Percentiles rank a stretch among this genome's conserved stretches.
Evolutionary conservation across 2,329 filamentous ascomycete genomes (phyloP).

Genomic region (Ophiostoma sp.): DNA sequence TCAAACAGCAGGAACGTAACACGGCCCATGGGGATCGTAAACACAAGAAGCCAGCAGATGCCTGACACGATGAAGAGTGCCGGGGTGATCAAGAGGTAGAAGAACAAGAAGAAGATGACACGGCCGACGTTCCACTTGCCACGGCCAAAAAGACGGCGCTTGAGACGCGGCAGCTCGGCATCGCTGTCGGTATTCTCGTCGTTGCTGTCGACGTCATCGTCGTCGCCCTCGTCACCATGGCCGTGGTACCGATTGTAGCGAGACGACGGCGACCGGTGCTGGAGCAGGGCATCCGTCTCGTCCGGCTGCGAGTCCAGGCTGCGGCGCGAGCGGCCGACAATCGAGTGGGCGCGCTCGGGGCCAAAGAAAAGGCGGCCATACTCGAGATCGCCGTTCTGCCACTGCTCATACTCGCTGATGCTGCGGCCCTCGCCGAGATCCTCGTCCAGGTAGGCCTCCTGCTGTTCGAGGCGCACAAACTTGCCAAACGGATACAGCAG

Average conservation of each 20-base stretch:
- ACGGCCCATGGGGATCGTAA: constrained; percentile 98
- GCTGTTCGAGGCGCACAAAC: constrained; percentile 86
- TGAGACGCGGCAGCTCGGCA: constrained; percentile 45
- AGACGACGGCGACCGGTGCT: constrained; percentile 40
- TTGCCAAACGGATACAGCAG: constrained; percentile 95
- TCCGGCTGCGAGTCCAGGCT: constrained; percentile 79
- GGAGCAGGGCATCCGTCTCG: constrained; percentile 86
- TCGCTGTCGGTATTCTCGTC: constrained; percentile 25
- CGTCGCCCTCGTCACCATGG: not conserved
- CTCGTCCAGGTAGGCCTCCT: constrained; percentile 90
- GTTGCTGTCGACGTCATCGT: constrained; percentile 15
- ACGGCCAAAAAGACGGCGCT: constrained; percentile 85
- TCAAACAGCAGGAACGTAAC: constrained; percentile 84
- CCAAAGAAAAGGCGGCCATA: constrained; percentile 95
- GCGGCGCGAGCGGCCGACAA: constrained; percentile 78
- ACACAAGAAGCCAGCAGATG: constrained; percentile 93
- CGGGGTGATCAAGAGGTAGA: constrained; percentile 87
- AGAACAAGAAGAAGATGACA: constrained; percentile 93
- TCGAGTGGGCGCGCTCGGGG: constrained; percentile 67
- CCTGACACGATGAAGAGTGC: constrained; percentile 77
- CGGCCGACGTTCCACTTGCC: constrained; percentile 93
- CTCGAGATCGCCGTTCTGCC: constrained; percentile 95
- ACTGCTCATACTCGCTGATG: constrained; percentile 98
- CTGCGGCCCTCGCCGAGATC: constrained; percentile 93
- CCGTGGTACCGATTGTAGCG: constrained; percentile 9